Base-by-base conservation (phyloP, 441 rosid genomes). In the Breynia disticha region DNA sequence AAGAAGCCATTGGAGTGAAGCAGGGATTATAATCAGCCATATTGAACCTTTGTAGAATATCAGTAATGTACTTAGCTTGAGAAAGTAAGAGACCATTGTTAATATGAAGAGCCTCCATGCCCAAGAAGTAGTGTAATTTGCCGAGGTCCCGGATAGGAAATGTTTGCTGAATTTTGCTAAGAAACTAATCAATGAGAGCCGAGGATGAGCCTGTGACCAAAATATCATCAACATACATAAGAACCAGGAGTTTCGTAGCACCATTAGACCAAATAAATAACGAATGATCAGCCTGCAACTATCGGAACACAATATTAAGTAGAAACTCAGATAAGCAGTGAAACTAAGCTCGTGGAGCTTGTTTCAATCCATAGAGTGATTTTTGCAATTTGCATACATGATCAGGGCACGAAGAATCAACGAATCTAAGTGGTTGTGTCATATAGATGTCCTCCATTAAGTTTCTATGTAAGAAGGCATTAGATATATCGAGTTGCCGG, bases 401-500 rank as follows among this genome's bases (percentile, higher is more conserved):
- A n/a, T n/a, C n/a, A n/a, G n/a, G n/a, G n/a, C n/a, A 12, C 0
- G 11, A 9, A 1, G 2, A 41, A 12, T 22, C 2, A 1, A 6
- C 7, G 1, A 0, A 41, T 37, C 38, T 5, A 37, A 16, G 20
- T 4, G 46, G 47, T 54, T 54, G 3, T 1, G 1, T 5, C 45
- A 54, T 35, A 41, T 37, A 54, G 2, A 7, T n/a, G 1, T 3
- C 16, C 0, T 54, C 46, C 16, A 1, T 5, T 1, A 54, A 22
- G 0, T 9, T 12, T 7, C 46, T 32, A 11, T 54, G 46, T 1
- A 54, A 14, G 24, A 54, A 54, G 0, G 47, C 0, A 18, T 54
- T 54, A 37, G 21, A 6, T 16, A 54, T 17, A 37, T 54, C 57
- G n/a, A 54, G 46, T 32, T 54, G 47, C 5, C 19, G 18, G 7